Evolutionary conservation across 805 yeast genomes (phyloP).

Genomic region (Hanseniaspora thailandica): DNA sequence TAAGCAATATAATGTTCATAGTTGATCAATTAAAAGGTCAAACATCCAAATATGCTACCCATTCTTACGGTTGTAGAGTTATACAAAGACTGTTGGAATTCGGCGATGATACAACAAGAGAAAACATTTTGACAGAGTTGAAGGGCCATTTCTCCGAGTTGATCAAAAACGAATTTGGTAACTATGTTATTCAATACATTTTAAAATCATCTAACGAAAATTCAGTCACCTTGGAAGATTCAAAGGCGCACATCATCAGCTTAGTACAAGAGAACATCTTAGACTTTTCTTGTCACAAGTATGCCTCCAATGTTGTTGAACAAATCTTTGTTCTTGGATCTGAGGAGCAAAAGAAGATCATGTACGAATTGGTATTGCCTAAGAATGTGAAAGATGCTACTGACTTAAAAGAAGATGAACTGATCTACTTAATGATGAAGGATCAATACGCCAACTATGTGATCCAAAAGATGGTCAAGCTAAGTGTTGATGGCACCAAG

Average conservation of each 20-base stretch:
- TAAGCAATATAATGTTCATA: slow-evolving; percentile 56
- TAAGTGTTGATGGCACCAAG: slow-evolving; percentile 43
- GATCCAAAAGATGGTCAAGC: slow-evolving; percentile 84
- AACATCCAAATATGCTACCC: slow-evolving; percentile 78
- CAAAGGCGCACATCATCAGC: slow-evolving; percentile 39
- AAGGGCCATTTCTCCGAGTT: slow-evolving; percentile 59
- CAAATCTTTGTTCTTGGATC: slow-evolving; percentile 73
- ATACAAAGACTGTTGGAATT: slow-evolving; percentile 83
- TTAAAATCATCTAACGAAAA: slow-evolving; percentile 57
- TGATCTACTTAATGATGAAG: slow-evolving; percentile 85
- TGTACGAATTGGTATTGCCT: slow-evolving; percentile 56
- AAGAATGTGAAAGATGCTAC: slow-evolving; percentile 37
- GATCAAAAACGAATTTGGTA: slow-evolving; percentile 94
- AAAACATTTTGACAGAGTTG: slow-evolving; percentile 56
- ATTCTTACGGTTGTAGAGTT: slow-evolving; percentile 96
- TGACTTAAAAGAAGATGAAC: slow-evolving; percentile 48
- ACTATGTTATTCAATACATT: slow-evolving; percentile 92
- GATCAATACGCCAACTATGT: slow-evolving; percentile 98
- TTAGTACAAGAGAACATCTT: slow-evolving; percentile 65
- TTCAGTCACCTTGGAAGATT: slow-evolving; percentile 33
- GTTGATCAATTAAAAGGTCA: slow-evolving; percentile 55
- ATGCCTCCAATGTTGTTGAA: slow-evolving; percentile 95
- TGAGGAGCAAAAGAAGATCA: slow-evolving; percentile 44
- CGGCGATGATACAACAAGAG: slow-evolving; percentile 54
- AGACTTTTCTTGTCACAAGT: slow-evolving; percentile 84